Percentiles rank a stretch among this genome's conserved stretches.
Conservation (phyloP, 139 green algal genomes). For the Chlamydomonas sp. region DNA sequence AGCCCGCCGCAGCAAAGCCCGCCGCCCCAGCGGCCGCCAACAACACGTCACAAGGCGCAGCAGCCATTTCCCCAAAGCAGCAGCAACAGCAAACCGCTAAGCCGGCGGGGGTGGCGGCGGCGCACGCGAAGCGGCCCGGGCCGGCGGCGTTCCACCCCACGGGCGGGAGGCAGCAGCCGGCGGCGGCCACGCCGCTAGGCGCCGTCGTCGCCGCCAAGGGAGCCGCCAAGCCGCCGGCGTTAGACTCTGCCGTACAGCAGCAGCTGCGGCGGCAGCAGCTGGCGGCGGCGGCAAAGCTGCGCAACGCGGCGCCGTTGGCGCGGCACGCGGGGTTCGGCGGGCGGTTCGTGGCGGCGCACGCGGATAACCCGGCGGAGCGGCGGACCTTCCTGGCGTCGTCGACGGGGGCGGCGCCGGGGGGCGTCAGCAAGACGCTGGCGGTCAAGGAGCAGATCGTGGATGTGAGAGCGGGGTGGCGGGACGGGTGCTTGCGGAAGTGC, state of each 20-base stretch:
- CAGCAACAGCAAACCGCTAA: neutral
- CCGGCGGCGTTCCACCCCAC: slow-evolving; percentile 7
- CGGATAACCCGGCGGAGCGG: slow-evolving; percentile 7
- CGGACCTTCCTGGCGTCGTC: slow-evolving; percentile 3
- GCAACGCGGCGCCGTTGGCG: too few relatives aligned
- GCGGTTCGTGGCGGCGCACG: slow-evolving; percentile 1
- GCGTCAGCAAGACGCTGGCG: neutral
- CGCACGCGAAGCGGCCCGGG: neutral
- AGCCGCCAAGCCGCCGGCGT: too few relatives aligned
- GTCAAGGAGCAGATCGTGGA: slow-evolving; percentile 28
- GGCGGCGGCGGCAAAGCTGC: neutral
- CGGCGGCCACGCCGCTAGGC: neutral
- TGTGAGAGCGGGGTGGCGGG: neutral
- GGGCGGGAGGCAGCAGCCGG: slow-evolving; percentile 10
- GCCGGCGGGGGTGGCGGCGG: neutral
- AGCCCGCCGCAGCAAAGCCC: too few relatives aligned
- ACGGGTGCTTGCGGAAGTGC: neutral
- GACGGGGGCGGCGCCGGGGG: neutral
- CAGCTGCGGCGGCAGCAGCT: neutral
- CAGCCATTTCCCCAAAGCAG: neutral
- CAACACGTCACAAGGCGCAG: neutral
- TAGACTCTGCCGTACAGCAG: neutral
- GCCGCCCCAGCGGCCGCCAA: neutral
- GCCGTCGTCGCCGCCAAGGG: neutral
- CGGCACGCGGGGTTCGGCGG: neutral